These are phyloP conservation scores for Linderina pennispora DNA, from an alignment of 192 early-diverging fungal genomes.

Conservation along the genomic window DNA sequence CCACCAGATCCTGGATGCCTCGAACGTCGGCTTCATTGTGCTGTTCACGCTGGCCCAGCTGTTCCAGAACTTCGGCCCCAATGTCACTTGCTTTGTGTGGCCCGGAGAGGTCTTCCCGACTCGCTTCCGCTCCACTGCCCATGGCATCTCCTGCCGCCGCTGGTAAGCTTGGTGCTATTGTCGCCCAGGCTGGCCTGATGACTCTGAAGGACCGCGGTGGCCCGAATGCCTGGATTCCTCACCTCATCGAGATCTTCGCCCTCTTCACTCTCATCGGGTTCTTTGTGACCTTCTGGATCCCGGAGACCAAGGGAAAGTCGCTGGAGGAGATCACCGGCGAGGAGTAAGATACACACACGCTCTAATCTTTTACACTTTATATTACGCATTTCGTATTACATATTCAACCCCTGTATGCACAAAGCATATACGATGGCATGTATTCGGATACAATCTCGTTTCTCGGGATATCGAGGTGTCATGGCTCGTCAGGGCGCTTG, in stretches of 20 bases:
- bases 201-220: constrained; percentile 60
- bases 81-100: constrained; percentile 75
- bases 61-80: constrained; percentile 92
- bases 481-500: too few relatives aligned
- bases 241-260: constrained; percentile 59
- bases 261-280: constrained; percentile 62
- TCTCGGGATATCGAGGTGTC: too few relatives aligned
- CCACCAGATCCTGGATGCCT: constrained; percentile 47
- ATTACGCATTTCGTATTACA: too few relatives aligned
- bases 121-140: constrained; percentile 64
- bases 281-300: constrained; percentile 25
- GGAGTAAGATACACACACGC: too few relatives aligned
- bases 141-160: constrained; percentile 68
- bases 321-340: constrained; percentile 24
- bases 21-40: constrained; percentile 49
- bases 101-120: constrained; percentile 74
- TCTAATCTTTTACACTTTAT: too few relatives aligned
- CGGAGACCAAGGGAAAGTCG: constrained; percentile 19
- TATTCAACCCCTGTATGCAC: too few relatives aligned
- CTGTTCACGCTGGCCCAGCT: constrained; percentile 55
- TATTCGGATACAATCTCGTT: too few relatives aligned
- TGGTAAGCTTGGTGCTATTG: constrained; percentile 65
- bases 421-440: too few relatives aligned
- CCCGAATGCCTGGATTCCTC: constrained; percentile 44
- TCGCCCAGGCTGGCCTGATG: constrained; percentile 61